Evolutionary conservation across 345 rosid genomes (phyloP), one percentile per base, ranked within the genome.

Genomic region (Lepidium aucheri): DNA sequence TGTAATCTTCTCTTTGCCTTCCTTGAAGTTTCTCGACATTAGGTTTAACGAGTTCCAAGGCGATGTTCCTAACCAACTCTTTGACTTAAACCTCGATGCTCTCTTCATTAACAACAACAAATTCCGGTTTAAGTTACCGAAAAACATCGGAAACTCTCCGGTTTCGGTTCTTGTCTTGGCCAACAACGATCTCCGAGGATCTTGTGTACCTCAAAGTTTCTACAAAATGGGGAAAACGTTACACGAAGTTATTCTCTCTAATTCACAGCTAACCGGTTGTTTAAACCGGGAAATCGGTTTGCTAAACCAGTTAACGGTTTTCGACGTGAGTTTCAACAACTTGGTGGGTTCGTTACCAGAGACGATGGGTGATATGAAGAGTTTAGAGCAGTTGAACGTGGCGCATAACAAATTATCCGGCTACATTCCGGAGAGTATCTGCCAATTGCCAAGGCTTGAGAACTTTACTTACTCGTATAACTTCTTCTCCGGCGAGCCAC

Each of bases 141-240:
- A n/a, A 1, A 92, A 89, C 78, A 65, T 89, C 0, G 98, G 95
- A 0, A 85, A 87, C 74, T 92, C 95, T 12, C 71, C 89, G 0
- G 95, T 83, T 40, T 89, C 96, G 0, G 95, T 85, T 50, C 63
- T 87, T 35, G 98, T 92, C 44, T 67, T 89, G 54, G 91, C 98
- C 3, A 89, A 87, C 72, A 92, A 81, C 55, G 68, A 77, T 74
- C 63, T 92, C 34, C 76, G 41, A 5, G 82, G 87, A 8, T 72
- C 76, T 39, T 92, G 98, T 78, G 39, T 92, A 30, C 93, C 98
- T 46, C 68, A 79, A 7, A 81, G 86, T 75, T 69, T 92, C 73
- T 53, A 72, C 20, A 80, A 81, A 41, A 89, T 92, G 98, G 82
- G 80, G 24, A 69, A 78, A 46, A 86, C 86, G 0, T 76, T 89